phyloP scores from a whole-genome alignment of 1,139 yeast genomes.

The Saccharomyces hybrid region DNA sequence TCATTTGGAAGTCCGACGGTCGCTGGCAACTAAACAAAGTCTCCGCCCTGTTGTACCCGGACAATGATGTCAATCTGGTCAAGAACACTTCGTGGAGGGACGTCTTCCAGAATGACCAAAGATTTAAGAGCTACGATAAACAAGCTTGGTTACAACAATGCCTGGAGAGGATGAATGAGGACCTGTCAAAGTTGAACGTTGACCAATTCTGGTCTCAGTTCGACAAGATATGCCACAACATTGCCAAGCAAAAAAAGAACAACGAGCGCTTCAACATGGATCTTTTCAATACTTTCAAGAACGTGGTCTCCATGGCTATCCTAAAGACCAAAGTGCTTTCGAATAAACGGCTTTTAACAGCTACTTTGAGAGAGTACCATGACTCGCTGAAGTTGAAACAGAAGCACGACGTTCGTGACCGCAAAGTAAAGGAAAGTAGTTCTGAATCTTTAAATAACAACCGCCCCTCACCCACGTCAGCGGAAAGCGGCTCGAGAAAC shows the following conservation, averaged over 20 bases:
- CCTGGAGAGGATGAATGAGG: constrained; percentile 16
- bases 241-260: constrained; percentile 3
- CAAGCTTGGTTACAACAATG: constrained; percentile 8
- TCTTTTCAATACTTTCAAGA: constrained; percentile 11
- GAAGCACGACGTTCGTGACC: constrained; percentile 8
- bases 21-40: constrained; percentile 22
- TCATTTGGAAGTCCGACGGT: constrained; percentile 25
- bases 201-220: constrained; percentile 17
- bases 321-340: constrained; percentile 16
- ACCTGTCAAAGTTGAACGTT: constrained; percentile 16
- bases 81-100: constrained; percentile 4
- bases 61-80: constrained; percentile 3
- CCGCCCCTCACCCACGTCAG: background rate
- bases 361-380: constrained; percentile 13
- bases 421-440: background rate
- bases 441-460: background rate
- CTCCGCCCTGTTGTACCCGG: constrained; percentile 15
- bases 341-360: constrained; percentile 15
- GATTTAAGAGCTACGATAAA: constrained; percentile 8
- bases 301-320: constrained; percentile 19
- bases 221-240: constrained; percentile 7
- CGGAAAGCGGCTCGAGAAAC: background rate
- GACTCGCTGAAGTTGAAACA: background rate
- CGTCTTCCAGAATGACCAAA: constrained; percentile 5
- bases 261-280: constrained; percentile 5